A percentile compares a stretch with the other conserved stretches of the same genome.
These are phyloP conservation scores for Aulographum hederae DNA, from an alignment of 2,329 filamentous ascomycete genomes.

Conservation along the genomic window DNA sequence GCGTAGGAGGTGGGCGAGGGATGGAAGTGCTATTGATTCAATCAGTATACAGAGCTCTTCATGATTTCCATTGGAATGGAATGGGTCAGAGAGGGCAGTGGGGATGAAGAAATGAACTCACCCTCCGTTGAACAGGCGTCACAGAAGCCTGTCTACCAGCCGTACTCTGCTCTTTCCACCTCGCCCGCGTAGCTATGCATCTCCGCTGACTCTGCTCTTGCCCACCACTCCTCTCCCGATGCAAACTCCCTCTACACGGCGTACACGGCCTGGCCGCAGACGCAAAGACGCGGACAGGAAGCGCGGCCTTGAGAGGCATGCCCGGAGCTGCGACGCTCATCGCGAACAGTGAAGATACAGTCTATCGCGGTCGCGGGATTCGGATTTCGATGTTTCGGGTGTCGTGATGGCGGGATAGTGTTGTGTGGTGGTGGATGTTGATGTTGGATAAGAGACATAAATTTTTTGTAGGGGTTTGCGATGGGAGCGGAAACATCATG, in stretches of 20 bases:
- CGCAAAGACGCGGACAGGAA: conserved; percentile 15
- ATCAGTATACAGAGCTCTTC: conserved; percentile 1
- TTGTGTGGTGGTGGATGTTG: too few relatives aligned
- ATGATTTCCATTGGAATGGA: conserved; percentile 2
- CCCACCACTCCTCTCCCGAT: too few relatives aligned
- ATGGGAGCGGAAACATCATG: too few relatives aligned
- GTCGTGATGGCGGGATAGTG: too few relatives aligned
- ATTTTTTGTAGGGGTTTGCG: too few relatives aligned
- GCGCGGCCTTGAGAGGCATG: conserved; percentile 14
- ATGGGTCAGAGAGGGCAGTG: conserved; percentile 1
- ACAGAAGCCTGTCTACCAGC: not conserved
- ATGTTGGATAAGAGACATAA: too few relatives aligned
- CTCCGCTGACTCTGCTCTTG: too few relatives aligned
- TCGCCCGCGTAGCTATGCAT: not conserved
- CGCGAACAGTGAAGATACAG: not conserved
- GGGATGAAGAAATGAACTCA: not conserved
- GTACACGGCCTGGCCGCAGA: not conserved
- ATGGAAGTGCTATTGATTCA: conserved; percentile 34
- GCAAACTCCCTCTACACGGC: too few relatives aligned
- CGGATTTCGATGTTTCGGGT: too few relatives aligned
- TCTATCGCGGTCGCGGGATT: too few relatives aligned
- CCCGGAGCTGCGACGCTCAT: conserved; percentile 19
- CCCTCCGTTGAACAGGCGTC: conserved; percentile 3
- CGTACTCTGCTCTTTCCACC: not conserved
- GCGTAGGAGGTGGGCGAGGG: conserved; percentile 34